Evolutionary conservation across 306 rosid genomes (phyloP), one percentile per base, ranked within the genome.

Genomic region (Quercus berberidifolia): DNA sequence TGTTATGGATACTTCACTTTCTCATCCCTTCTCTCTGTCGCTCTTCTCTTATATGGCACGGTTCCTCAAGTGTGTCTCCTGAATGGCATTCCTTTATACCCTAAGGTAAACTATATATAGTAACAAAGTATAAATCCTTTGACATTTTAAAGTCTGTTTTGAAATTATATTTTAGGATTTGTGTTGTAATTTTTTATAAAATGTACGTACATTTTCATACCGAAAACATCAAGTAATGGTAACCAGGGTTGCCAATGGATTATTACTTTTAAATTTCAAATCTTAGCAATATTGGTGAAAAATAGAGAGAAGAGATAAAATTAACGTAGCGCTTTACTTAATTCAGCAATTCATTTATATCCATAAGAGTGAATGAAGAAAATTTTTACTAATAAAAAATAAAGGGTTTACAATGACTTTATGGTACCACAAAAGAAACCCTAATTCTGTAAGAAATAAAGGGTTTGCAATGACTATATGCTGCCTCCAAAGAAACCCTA

Each of bases 11-110:
- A 18, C 64, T 58, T 74, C 38, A 31, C 85, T 1, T 2, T 30
- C n/a, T 59, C 88, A 62, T 69, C 85, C 71, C 0, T 85, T 0
- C 81, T 80, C 74, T 69, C 83, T 0, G 1, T 81, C 78, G 78
- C 54, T 17, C 74, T 81, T 71, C 75, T 81, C 68, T 59, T 85
- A 35, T 85, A 85, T 49, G 88, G 88, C 52, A 78, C 80, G 31
- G 79, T 84, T 9, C 87, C 88, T 62, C 88, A 85, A 85, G 15
- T 85, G 1, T 85, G 88, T 75, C 79, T 85, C 76, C 76, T 85
- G 11, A 78, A 81, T 74, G 88, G 85, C 75, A 85, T 85, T 18
- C 46, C 85, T 14, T 69, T 85, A 0, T 85, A 81, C 26, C 88
- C 88, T 38, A 81, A 81, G 85, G 85, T 84, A 19, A 71, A 52